These are phyloP conservation scores for Ogataea degrootiae DNA, from an alignment of 805 yeast genomes.

Conservation along the genomic window DNA sequence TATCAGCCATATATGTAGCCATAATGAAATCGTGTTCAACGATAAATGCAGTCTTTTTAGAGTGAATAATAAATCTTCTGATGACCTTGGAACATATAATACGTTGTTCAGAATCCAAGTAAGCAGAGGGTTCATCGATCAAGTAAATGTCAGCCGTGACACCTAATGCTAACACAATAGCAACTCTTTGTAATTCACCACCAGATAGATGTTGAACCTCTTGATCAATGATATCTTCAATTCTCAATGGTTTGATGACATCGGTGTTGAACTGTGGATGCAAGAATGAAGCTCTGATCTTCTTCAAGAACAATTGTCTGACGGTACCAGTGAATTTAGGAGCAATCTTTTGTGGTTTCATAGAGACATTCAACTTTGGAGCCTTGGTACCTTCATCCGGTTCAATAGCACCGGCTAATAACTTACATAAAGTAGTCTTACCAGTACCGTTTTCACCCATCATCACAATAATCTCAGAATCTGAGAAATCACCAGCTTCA, in stretches of 20 bases:
- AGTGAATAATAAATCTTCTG: conserved; percentile 91
- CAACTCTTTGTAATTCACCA: conserved; percentile 99
- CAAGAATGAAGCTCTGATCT: conserved; percentile 88
- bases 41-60: conserved; percentile 97
- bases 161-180: conserved; percentile 93
- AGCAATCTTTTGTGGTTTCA: conserved; percentile 99
- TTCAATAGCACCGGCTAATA: conserved; percentile 87
- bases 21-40: conserved; percentile 99
- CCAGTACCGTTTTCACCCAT: conserved; percentile 99
- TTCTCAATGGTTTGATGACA: conserved; percentile 90
- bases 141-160: conserved; percentile 91
- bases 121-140: conserved; percentile 98
- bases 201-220: conserved; percentile 97
- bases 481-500: conserved; percentile 86
- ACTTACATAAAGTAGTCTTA: conserved; percentile 94
- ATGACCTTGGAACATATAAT: conserved; percentile 97
- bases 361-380: conserved; percentile 87
- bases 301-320: conserved; percentile 94
- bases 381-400: conserved; percentile 79
- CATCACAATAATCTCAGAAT: conserved; percentile 96
- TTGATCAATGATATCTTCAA: conserved; percentile 93
- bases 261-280: conserved; percentile 98
- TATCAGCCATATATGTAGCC: conserved; percentile 99
- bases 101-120: conserved; percentile 99
- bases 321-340: conserved; percentile 99